These are phyloP conservation scores for Saccharomycopsis selenospora DNA, from an alignment of 805 yeast species.

Conservation along the genomic window DNA sequence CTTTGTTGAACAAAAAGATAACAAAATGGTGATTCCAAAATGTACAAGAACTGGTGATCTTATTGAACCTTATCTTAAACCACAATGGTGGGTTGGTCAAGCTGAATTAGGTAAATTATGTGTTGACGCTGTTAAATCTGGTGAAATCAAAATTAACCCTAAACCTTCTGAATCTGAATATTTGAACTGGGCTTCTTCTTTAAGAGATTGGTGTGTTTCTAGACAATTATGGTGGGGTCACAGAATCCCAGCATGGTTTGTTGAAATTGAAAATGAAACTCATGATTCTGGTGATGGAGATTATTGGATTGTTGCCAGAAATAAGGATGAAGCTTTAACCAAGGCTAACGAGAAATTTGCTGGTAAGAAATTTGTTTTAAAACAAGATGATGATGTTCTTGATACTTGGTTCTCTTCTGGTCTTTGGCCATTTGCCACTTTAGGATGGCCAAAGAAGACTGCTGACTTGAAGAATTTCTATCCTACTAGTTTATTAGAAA, in stretches of 20 bases:
- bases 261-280: conserved; percentile 63
- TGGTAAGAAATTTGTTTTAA: conserved; percentile 59
- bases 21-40: conserved; percentile 90
- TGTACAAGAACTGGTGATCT: conserved; percentile 97
- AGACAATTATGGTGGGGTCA: conserved; percentile 94
- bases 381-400: conserved; percentile 95
- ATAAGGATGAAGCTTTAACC: conserved; percentile 69
- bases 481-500: conserved; percentile 92
- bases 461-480: conserved; percentile 68
- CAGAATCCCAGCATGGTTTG: conserved; percentile 93
- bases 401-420: conserved; percentile 99
- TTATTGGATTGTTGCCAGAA: conserved; percentile 90
- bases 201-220: conserved; percentile 99
- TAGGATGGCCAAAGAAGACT: conserved; percentile 90
- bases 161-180: conserved; percentile 88
- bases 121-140: conserved; percentile 74
- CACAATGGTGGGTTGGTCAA: conserved; percentile 99
- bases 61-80: conserved; percentile 93
- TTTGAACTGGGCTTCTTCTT: conserved; percentile 90
- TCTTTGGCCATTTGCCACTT: conserved; percentile 93
- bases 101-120: conserved; percentile 83
- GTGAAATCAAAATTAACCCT: conserved; percentile 77
- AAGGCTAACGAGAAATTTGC: conserved; percentile 77
- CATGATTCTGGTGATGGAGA: conserved; percentile 51
- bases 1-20: conserved; percentile 78